Conservation (phyloP, 75 land plant species). For the Adiantum capillusveneris region DNA sequence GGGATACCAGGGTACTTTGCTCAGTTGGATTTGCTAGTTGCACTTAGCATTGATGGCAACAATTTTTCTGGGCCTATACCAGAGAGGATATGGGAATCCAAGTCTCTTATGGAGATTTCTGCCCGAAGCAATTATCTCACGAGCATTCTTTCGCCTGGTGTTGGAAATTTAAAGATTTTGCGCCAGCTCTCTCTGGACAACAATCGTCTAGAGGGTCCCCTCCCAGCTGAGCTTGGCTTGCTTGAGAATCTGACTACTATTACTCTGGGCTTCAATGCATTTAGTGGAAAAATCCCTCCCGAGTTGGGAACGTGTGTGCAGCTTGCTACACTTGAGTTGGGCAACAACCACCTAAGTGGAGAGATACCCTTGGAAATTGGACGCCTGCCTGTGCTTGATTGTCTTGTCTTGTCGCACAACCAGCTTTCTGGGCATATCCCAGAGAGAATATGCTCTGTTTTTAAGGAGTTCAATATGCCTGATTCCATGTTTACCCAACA, state of each 20-base stretch:
- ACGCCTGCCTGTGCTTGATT: conserved; percentile 39
- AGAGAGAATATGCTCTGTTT: conserved; percentile 33
- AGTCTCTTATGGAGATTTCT: conserved; percentile 5
- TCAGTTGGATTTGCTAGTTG: conserved; percentile 36
- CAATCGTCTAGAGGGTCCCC: conserved; percentile 37
- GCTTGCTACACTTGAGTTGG: conserved; percentile 56
- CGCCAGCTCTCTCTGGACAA: conserved; percentile 33
- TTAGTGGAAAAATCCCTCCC: conserved; percentile 54
- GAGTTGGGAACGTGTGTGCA: conserved; percentile 44
- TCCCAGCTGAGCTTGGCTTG: conserved; percentile 48
- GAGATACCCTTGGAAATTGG: conserved; percentile 47
- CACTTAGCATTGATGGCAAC: conserved; percentile 49
- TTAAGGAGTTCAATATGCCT: conserved; percentile 44
- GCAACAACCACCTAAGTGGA: conserved; percentile 50
- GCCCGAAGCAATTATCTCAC: conserved; percentile 26
- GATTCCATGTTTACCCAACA: conserved; percentile 59
- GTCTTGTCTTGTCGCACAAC: conserved; percentile 70
- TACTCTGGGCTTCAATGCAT: conserved; percentile 32
- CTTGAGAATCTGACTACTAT: conserved; percentile 40
- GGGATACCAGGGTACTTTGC: conserved; percentile 27
- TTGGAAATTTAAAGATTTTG: not conserved
- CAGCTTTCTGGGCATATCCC: conserved; percentile 66
- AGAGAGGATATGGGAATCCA: conserved; percentile 34
- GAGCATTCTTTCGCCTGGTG: conserved; percentile 11
- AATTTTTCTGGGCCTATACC: conserved; percentile 50